A percentile compares a stretch with the other conserved stretches of the same genome.
Conservation (phyloP, 2,329 filamentous ascomycete species). For the Hortaea sp. region DNA sequence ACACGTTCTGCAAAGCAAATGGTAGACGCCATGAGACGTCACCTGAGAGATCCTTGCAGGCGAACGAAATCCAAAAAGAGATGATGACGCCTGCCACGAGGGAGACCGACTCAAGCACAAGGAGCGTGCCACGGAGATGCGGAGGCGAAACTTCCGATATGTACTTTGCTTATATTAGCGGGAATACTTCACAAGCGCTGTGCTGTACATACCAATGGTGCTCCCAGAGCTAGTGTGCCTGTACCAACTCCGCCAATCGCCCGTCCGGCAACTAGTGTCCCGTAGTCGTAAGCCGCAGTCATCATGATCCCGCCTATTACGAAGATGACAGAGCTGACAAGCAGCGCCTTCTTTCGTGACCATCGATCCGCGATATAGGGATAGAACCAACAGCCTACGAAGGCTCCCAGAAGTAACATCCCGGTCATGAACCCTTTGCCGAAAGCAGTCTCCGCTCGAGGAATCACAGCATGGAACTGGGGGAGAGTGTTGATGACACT, state of each 20-base stretch:
- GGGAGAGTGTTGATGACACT: background rate
- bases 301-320: conserved; percentile 31
- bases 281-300: conserved; percentile 12
- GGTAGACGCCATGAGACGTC: background rate
- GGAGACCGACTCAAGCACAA: conserved; percentile 36
- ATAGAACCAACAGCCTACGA: background rate
- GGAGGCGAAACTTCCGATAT: conserved; percentile 23
- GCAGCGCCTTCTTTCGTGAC: background rate
- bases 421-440: background rate
- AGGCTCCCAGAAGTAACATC: background rate
- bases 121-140: conserved; percentile 26
- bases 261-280: conserved; percentile 13
- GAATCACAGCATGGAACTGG: background rate
- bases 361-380: background rate
- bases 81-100: conserved; percentile 38
- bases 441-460: background rate
- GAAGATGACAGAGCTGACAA: background rate
- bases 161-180: background rate
- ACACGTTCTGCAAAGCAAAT: background rate
- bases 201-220: background rate
- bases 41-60: conserved; percentile 4
- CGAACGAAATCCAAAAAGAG: conserved; percentile 44
- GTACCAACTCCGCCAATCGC: conserved; percentile 15
- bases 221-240: conserved; percentile 11
- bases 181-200: too few species aligned